Evolutionary conservation across 2,329 filamentous ascomycete genomes (phyloP), one percentile per base, ranked within the genome.

Genomic region (Drechslerella dactyloides): DNA sequence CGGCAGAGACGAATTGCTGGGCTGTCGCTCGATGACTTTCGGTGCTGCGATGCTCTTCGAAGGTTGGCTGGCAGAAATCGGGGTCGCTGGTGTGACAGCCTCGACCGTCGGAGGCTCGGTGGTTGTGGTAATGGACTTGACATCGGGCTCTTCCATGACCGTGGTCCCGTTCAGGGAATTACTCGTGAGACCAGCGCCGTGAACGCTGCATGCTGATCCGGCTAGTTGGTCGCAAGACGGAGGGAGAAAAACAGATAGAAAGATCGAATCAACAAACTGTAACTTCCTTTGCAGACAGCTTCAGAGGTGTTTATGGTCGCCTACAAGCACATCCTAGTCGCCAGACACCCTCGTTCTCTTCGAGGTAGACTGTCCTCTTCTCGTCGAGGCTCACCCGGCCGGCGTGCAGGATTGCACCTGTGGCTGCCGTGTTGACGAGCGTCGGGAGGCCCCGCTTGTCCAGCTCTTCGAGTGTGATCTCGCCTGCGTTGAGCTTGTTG

Each of bases 401-500:
- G 0, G 93, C 93, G 80, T 97, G 89, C 64, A 97, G 82, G 74
- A 97, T 96, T 0, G 93, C 93, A 7, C 91, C 96, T 0, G 93
- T 97, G 13, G 90, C 91, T 76, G 96, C 88, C 0, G 93, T 97
- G 79, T 97, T 97, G 78, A 84, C 86, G 75, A 97, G 81, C 10
- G 93, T 97, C 0, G 93, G 93, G 74, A 97, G 80, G 0, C 90
- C 89, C 77, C 93, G 88, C 75, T 84, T 84, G 76, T 97, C 93
- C 33, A 97, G 83, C 74, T 93, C 88, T 24, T 88, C 87, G 0
- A 93, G 84, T 56, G 85, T 90, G 53, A 88, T 83, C 48, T 84
- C 83, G 21, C 90, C 89, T 30, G 89, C 86, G 78, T 94, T 96
- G 59, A 97, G 83, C 4, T 87, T 85, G 50, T 87, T 87, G 78